Conservation (phyloP, 1,139 yeast genomes). For the Scheffersomyces quercinus region DNA sequence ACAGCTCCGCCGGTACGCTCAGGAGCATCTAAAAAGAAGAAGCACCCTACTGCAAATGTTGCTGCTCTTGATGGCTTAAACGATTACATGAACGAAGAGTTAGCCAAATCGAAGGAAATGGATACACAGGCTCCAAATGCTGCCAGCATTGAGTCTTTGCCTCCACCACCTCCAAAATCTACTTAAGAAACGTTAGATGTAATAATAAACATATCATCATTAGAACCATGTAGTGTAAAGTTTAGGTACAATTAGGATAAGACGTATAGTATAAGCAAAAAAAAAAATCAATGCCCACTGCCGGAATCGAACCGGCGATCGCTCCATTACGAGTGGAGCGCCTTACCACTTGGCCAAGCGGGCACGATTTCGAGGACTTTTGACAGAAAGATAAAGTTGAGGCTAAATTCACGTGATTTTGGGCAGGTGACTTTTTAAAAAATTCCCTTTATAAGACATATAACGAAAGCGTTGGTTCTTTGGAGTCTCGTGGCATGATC, state of each 20-base stretch:
- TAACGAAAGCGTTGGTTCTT: no score
- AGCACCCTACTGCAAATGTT: slow-evolving; percentile 26
- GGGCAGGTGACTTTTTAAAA: no score
- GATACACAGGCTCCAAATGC: slow-evolving; percentile 21
- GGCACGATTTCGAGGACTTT: slow-evolving; percentile 22
- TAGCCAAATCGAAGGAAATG: slow-evolving; percentile 41
- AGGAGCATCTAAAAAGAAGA: slow-evolving; percentile 29
- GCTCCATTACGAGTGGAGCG: slow-evolving; percentile 60
- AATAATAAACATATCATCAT: no score
- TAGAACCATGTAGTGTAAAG: neutral
- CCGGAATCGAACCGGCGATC: slow-evolving; percentile 59
- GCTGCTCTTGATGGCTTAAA: slow-evolving; percentile 30
- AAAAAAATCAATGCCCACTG: slow-evolving; percentile 41
- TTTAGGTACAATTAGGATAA: neutral
- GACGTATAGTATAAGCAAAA: slow-evolving; percentile 2
- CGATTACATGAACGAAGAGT: slow-evolving; percentile 49
- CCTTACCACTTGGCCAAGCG: slow-evolving; percentile 59
- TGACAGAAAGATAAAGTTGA: neutral
- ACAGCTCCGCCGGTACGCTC: slow-evolving; percentile 24
- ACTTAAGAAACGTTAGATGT: neutral
- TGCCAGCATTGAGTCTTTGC: slow-evolving; percentile 17
- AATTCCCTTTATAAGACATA: no score
- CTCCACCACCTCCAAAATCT: slow-evolving; percentile 32
- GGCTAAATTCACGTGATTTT: no score
- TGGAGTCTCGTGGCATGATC: no score